Base-by-base conservation (phyloP, 768 basidiomycete species). In the Boletellus ananiceps region DNA sequence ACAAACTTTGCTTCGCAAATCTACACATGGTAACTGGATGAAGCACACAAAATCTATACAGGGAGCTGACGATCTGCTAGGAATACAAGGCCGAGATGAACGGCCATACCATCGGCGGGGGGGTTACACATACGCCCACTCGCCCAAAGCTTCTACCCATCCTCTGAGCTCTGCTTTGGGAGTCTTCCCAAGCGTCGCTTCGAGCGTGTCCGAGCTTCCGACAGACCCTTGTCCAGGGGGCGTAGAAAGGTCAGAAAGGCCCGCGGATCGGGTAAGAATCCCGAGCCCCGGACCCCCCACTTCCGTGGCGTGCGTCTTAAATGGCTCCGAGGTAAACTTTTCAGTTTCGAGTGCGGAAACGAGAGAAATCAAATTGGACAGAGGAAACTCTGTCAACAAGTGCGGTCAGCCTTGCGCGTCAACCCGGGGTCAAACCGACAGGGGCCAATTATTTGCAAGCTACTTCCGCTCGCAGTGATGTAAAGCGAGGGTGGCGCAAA, bases 201-300 rank as follows among this genome's bases (percentile, higher is more conserved):
- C 40, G 0, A 65, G 51, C 14, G 40, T 1, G 31, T 68, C 62
- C 15, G 16, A 33, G 12, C 15, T 46, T 5, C 15, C 15, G 3
- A 32, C 35, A n/a, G 34, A 40, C n/a, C 14, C 33, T 13, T 49
- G 49, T 12, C 31, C 25, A 7, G 69, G 62, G 2, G 68, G 64
- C 4, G 72, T 71, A 16, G 54, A 54, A 1, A 61, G 57, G 32
- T 50, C 50, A 8, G 55, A 50, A 39, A 40, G 40, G 9, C 44
- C 18, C 19, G 53, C 44, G 23, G 78, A 74, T 19, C 80, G 82
- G 4, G 84, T 83, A 59, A 92, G 74, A 57, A 99, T 79, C 52
- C 95, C 95, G 15, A 95, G 78, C 9, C 95, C 95, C 57, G 83
- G 85, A 48, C 96, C 96, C 14, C 96, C 96, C 43, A 99, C 90